Evolutionary conservation across 2,329 filamentous ascomycete genomes (phyloP).

Genomic region (Chrysosporium queenslandicum): DNA sequence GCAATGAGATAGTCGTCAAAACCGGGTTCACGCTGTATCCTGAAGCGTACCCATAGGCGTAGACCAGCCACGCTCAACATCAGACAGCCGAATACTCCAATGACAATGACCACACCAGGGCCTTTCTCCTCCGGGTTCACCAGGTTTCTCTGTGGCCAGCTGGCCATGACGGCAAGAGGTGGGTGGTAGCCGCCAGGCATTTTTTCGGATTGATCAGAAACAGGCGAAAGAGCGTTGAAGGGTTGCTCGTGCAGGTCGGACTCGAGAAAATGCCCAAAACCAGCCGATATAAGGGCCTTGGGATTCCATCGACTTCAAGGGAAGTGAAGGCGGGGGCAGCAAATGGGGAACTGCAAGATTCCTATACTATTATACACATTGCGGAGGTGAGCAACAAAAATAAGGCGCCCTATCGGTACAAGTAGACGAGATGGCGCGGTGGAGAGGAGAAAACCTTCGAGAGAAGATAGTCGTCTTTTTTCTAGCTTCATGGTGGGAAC

Average conservation of each 20-base stretch:
- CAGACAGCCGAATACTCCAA: not conserved
- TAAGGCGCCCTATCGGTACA: not conserved
- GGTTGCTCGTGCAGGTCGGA: not conserved
- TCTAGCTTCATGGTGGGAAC: not conserved
- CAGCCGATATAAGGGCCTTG: not conserved
- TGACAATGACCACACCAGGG: not conserved
- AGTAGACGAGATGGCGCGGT: not conserved
- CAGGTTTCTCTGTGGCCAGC: conserved; percentile 4
- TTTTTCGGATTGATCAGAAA: not conserved
- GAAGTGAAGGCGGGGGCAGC: not conserved
- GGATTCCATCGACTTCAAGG: conserved; percentile 1
- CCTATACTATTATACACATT: not conserved
- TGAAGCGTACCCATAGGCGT: conserved; percentile 7
- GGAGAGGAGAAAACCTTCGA: not conserved
- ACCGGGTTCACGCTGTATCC: conserved; percentile 3
- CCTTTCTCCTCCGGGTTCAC: conserved; percentile 3
- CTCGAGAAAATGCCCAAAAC: not conserved
- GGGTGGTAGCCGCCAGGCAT: conserved; percentile 9
- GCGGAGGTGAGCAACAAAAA: not conserved
- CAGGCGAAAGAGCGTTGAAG: not conserved
- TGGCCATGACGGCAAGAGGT: conserved; percentile 1
- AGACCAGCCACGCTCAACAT: not conserved
- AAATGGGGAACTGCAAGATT: not conserved
- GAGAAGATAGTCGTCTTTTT: not conserved
- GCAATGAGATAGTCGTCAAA: conserved; percentile 9